phyloP scores from a whole-genome alignment of 2,329 filamentous ascomycete species.

The Colletotrichum navitas region DNA sequence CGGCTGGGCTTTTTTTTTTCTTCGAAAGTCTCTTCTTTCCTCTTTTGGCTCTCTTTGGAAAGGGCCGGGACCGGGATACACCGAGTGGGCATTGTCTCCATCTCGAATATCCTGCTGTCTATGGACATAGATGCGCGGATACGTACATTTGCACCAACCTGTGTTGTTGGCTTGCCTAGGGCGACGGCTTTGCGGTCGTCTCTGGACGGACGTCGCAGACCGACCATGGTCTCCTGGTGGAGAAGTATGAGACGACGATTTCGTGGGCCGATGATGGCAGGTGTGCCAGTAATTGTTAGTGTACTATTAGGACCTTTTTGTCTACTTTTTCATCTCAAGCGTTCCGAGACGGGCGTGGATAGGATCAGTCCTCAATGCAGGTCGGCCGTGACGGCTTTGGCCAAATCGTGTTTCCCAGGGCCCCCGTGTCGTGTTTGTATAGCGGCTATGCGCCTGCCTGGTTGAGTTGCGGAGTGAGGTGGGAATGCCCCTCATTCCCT shows the following conservation, averaged over 20 bases:
- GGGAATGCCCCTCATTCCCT: slow-evolving; percentile 26
- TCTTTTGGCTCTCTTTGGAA: slow-evolving; percentile 41
- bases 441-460: neutral
- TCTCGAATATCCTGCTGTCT: slow-evolving; percentile 35
- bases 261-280: slow-evolving; percentile 20
- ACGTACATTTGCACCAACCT: slow-evolving; percentile 42
- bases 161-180: neutral
- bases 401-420: slow-evolving; percentile 3
- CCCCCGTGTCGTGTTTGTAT: neutral
- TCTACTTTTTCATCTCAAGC: slow-evolving; percentile 37
- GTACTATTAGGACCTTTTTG: slow-evolving; percentile 42
- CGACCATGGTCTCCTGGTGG: slow-evolving; percentile 11
- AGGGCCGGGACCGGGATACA: slow-evolving; percentile 37
- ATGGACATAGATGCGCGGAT: slow-evolving; percentile 42
- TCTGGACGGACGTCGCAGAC: slow-evolving; percentile 6
- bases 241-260: slow-evolving; percentile 15
- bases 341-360: slow-evolving; percentile 30
- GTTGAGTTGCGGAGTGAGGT: slow-evolving; percentile 7
- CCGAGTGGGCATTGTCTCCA: slow-evolving; percentile 26
- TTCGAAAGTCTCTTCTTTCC: slow-evolving; percentile 26
- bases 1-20: slow-evolving; percentile 34
- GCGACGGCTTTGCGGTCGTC: neutral
- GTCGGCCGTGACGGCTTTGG: slow-evolving; percentile 31
- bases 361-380: slow-evolving; percentile 41
- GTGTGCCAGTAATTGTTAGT: slow-evolving; percentile 42